Percentiles rank a stretch among this genome's conserved stretches.
Conservation (phyloP, 805 yeast species). For the Wickerhamiella musiphila region DNA sequence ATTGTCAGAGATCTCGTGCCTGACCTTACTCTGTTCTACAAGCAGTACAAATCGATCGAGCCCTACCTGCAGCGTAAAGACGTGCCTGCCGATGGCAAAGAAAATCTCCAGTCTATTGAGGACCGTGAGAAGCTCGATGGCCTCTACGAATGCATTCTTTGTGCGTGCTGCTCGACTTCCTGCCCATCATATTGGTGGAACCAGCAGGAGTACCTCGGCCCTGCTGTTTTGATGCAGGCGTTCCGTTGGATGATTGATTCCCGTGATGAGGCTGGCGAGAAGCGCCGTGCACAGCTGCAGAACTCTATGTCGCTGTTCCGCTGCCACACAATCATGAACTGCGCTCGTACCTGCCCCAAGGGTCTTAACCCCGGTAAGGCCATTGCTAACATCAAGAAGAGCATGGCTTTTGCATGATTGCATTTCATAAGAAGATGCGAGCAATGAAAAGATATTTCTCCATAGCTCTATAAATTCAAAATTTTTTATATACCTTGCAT, state of each 20-base stretch:
- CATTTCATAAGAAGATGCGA: no score
- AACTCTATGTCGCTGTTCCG: slow-evolving; percentile 96
- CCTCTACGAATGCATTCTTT: slow-evolving; percentile 87
- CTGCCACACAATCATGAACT: slow-evolving; percentile 98
- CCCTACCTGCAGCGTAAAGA: slow-evolving; percentile 80
- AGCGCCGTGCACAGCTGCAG: slow-evolving; percentile 78
- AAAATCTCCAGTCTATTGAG: slow-evolving; percentile 73
- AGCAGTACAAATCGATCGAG: slow-evolving; percentile 95
- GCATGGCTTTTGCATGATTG: slow-evolving; percentile 48
- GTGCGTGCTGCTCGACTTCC: slow-evolving; percentile 97
- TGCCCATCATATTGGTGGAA: slow-evolving; percentile 99
- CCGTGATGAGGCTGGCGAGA: slow-evolving; percentile 73
- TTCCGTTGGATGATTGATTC: slow-evolving; percentile 97
- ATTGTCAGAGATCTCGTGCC: slow-evolving; percentile 96
- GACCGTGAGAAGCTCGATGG: slow-evolving; percentile 97
- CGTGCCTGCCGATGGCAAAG: slow-evolving; percentile 78
- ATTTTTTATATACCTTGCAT: no score
- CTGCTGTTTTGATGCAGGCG: slow-evolving; percentile 98
- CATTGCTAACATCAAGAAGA: slow-evolving; percentile 91
- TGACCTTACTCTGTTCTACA: slow-evolving; percentile 91
- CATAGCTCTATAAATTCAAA: no score
- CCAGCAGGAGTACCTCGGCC: slow-evolving; percentile 95
- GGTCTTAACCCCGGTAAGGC: slow-evolving; percentile 97
- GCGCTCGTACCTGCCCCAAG: slow-evolving; percentile 96
- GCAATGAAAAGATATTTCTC: no score